Evolutionary conservation across 441 rosid genomes (phyloP), one percentile per base, ranked within the genome.

Genomic region (Jatropha podagrica): DNA sequence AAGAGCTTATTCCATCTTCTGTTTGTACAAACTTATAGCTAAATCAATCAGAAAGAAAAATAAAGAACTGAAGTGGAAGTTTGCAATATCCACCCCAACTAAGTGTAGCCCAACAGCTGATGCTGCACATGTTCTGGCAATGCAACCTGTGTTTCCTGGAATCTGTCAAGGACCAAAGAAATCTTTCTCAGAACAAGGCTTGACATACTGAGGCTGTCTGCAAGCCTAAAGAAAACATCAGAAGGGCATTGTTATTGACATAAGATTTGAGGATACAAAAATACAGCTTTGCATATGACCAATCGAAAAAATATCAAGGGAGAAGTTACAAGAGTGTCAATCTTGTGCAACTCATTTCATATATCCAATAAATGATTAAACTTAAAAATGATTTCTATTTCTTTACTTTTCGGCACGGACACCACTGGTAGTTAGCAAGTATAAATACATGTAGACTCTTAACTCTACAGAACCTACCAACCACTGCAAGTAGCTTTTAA

Each of bases 81-180:
- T 42, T 38, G 68, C 14, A 52, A 68, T 55, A 73, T 63, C 56
- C 54, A 91, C 96, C 91, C 89, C 96, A 65, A 93, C 97, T 73
- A 95, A 87, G 87, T 95, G 99, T 65, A 93, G 87, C 40, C 93
- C 95, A 75, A 88, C 91, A 58, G 96, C 90, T 44, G 99, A 86
- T n/a, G 97, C 98, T 3, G 98, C 99, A 81, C 99, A 95, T 73
- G 98, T 95, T 87, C 98, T 91, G 41, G 98, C 99, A 80, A 93
- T 93, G 92, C 98, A 93, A 76, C 99, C 98, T 51, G 95, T 91
- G 75, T 95, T 95, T 64, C 99, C 98, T 74, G 97, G 98, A 82
- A 93, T 95, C 99, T 95, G 90, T 77, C 79, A 78, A 84, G 81
- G 65, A 83, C 71, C 79, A 77, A 66, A 79, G 44, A 79, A 81